A percentile compares a stretch with the other conserved stretches of the same genome.
Conservation (phyloP, 2,329 filamentous ascomycete genomes). For the Fusarium sp. region DNA sequence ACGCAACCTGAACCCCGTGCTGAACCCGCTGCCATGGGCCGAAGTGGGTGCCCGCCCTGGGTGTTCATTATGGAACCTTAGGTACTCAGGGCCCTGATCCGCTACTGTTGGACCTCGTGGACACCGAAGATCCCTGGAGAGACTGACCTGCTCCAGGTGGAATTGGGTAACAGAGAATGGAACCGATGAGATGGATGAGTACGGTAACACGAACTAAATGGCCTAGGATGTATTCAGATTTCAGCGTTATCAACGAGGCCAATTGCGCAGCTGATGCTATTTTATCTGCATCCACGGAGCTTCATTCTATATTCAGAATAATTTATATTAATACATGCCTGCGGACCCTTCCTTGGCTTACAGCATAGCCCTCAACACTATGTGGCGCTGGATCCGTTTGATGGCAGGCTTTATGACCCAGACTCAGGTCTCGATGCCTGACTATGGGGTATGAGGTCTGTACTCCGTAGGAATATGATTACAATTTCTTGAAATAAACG, state of each 20-base stretch:
- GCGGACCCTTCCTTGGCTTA: slow-evolving; percentile 1
- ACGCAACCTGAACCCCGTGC: slow-evolving; percentile 8
- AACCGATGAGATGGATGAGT: slow-evolving; percentile 6
- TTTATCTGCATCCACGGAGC: neutral
- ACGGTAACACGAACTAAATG: slow-evolving; percentile 4
- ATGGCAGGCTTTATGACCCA: neutral
- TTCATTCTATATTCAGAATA: slow-evolving; percentile 1
- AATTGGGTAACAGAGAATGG: slow-evolving; percentile 14
- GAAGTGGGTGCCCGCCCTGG: slow-evolving; percentile 18
- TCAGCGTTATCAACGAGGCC: neutral
- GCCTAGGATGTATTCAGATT: slow-evolving; percentile 3
- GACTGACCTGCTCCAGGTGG: neutral
- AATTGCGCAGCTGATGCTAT: neutral
- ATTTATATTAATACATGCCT: neutral
- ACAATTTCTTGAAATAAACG: neutral
- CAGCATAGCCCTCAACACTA: slow-evolving; percentile 21
- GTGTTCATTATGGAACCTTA: neutral
- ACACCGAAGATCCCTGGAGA: slow-evolving; percentile 22
- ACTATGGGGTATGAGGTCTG: neutral
- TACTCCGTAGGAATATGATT: neutral
- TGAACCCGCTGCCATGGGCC: slow-evolving; percentile 13
- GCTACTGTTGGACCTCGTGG: slow-evolving; percentile 20
- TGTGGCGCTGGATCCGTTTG: slow-evolving; percentile 10
- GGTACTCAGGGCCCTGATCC: slow-evolving; percentile 12
- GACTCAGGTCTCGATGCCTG: neutral